These are phyloP conservation scores for Sutorius australiensis DNA, from an alignment of 768 basidiomycete species.

Conservation along the genomic window DNA sequence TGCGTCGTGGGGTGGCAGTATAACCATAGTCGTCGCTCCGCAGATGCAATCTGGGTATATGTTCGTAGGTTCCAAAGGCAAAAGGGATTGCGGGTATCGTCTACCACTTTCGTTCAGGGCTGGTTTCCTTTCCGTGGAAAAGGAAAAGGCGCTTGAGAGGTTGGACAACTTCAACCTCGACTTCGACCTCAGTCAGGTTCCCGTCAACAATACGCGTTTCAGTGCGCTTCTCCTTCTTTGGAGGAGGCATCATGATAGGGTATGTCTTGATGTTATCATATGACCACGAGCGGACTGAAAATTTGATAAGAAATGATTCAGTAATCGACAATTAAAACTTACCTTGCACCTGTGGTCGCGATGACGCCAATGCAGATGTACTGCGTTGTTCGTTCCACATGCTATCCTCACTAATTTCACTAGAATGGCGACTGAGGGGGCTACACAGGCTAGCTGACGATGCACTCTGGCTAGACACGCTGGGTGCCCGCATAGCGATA, in stretches of 20 bases:
- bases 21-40: slow-evolving; percentile 29
- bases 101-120: slow-evolving; percentile 28
- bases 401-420: slow-evolving; percentile 37
- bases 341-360: slow-evolving; percentile 54
- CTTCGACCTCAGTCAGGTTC: slow-evolving; percentile 49
- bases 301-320: slow-evolving; percentile 5
- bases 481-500: slow-evolving; percentile 32
- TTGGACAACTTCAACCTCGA: slow-evolving; percentile 52
- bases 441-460: slow-evolving; percentile 32
- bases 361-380: slow-evolving; percentile 19
- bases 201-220: slow-evolving; percentile 48
- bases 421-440: slow-evolving; percentile 39
- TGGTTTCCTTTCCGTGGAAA: slow-evolving; percentile 49
- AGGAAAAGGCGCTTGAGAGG: slow-evolving; percentile 65
- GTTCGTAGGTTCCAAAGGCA: slow-evolving; percentile 14
- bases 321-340: slow-evolving; percentile 19
- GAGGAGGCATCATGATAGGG: slow-evolving; percentile 48
- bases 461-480: slow-evolving; percentile 33
- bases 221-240: slow-evolving; percentile 48
- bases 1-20: slow-evolving; percentile 32
- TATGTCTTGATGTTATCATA: slow-evolving; percentile 72
- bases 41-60: slow-evolving; percentile 30
- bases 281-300: slow-evolving; percentile 66
- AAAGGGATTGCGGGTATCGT: slow-evolving; percentile 10
- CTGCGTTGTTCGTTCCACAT: slow-evolving; percentile 28